Percentiles rank a stretch among this genome's conserved stretches.
These are phyloP conservation scores for Scutellaria barbata DNA, from an alignment of 257 asterid species.

Conservation along the genomic window DNA sequence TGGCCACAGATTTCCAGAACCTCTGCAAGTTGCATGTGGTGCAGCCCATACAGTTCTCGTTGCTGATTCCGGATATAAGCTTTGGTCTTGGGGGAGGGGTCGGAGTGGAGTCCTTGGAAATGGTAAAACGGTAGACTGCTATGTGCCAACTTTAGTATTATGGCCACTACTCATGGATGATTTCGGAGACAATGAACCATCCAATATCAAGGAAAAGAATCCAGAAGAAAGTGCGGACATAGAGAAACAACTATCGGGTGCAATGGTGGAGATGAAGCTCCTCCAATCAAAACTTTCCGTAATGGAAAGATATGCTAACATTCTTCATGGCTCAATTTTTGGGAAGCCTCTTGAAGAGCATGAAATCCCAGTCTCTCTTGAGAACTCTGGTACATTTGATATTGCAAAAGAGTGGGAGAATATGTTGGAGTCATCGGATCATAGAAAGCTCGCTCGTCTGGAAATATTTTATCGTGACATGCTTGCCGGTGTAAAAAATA, in stretches of 20 bases:
- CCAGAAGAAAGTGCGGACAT: constrained; percentile 45
- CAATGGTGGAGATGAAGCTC: constrained; percentile 70
- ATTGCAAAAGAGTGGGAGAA: constrained; percentile 82
- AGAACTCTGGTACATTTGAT: constrained; percentile 54
- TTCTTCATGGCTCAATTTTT: constrained; percentile 79
- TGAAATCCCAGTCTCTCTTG: constrained; percentile 63
- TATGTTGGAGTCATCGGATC: constrained; percentile 80
- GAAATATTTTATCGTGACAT: constrained; percentile 76
- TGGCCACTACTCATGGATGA: constrained; percentile 73
- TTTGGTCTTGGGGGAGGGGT: constrained; percentile 99
- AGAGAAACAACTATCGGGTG: constrained; percentile 54
- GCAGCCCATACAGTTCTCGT: constrained; percentile 93
- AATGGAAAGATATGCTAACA: constrained; percentile 71
- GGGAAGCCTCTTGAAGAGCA: constrained; percentile 71
- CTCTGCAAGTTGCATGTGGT: constrained; percentile 78
- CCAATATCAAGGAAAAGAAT: constrained; percentile 38
- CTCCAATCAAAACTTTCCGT: constrained; percentile 57
- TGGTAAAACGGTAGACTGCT: constrained; percentile 56
- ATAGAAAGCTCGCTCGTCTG: constrained; percentile 56
- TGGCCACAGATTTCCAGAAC: constrained; percentile 52
- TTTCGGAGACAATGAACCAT: constrained; percentile 34
- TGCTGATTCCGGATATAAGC: constrained; percentile 65
- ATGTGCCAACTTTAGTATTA: constrained; percentile 54
- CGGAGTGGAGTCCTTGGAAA: constrained; percentile 88
- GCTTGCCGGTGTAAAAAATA: constrained; percentile 83